Conservation (phyloP, 257 asterid species). For the Nicotiana otophora region DNA sequence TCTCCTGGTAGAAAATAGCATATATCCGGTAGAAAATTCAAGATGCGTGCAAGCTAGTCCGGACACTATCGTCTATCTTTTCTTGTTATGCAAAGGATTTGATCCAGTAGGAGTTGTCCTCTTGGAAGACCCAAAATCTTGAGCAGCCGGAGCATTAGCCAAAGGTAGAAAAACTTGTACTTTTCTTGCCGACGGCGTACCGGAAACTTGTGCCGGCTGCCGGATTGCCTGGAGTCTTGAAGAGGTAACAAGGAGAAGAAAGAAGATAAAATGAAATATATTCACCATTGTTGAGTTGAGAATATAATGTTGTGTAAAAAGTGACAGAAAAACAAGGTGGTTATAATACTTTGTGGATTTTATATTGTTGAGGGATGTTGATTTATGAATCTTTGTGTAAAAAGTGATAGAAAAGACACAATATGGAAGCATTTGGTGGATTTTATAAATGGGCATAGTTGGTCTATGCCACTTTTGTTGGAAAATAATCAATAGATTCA, state of each 20-base stretch:
- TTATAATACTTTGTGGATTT: not conserved
- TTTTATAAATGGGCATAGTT: slow-evolving; percentile 3
- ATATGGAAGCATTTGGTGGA: not conserved
- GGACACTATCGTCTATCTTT: not conserved
- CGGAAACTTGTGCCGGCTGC: not conserved
- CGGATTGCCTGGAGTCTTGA: not conserved
- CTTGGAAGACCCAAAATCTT: slow-evolving; percentile 1
- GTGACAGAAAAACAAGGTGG: not conserved
- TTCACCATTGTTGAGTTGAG: not conserved
- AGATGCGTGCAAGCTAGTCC: not conserved
- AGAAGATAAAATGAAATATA: not conserved
- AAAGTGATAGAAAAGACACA: not conserved
- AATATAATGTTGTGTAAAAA: not conserved
- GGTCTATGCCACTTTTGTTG: slow-evolving; percentile 8
- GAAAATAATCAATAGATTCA: slow-evolving; percentile 5
- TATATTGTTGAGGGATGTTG: not conserved
- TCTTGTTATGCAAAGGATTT: slow-evolving; percentile 13
- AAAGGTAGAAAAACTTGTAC: slow-evolving; percentile 8
- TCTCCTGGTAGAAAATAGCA: not conserved
- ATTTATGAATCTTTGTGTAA: not conserved
- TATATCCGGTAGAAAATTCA: too few relatives aligned
- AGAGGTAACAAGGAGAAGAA: not conserved
- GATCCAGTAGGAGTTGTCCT: slow-evolving; percentile 15
- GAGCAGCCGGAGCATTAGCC: not conserved
- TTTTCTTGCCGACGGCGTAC: not conserved